Percentiles rank a stretch among this genome's conserved stretches.
These are phyloP conservation scores for Rhinocladiella similis DNA, from an alignment of 2,329 filamentous ascomycete species.

Conservation along the genomic window DNA sequence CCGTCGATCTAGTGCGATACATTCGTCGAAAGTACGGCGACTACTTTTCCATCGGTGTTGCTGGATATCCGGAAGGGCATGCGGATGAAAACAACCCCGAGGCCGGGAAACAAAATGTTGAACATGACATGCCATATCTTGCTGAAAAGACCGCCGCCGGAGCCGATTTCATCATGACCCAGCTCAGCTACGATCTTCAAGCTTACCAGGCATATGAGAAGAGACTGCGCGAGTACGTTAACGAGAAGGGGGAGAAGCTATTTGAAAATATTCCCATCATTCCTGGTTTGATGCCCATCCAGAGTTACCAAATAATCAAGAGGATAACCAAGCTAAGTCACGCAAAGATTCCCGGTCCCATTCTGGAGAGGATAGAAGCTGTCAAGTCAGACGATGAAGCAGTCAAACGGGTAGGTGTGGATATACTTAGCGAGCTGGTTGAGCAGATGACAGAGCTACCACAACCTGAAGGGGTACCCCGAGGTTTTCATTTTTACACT, in stretches of 20 bases:
- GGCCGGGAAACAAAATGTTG: slow-evolving; percentile 57
- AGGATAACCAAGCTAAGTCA: slow-evolving; percentile 93
- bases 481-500: slow-evolving; percentile 96
- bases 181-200: slow-evolving; percentile 89
- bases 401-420: slow-evolving; percentile 50
- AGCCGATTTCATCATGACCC: slow-evolving; percentile 97
- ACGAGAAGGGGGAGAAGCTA: slow-evolving; percentile 54
- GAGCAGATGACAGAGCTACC: slow-evolving; percentile 71
- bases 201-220: slow-evolving; percentile 81
- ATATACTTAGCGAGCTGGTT: slow-evolving; percentile 79
- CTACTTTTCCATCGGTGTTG: slow-evolving; percentile 95
- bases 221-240: slow-evolving; percentile 74
- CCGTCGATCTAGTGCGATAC: slow-evolving; percentile 84
- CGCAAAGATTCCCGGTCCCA: slow-evolving; percentile 71
- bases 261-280: slow-evolving; percentile 90
- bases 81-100: slow-evolving; percentile 88
- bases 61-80: slow-evolving; percentile 93
- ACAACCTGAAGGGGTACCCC: slow-evolving; percentile 51
- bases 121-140: slow-evolving; percentile 76
- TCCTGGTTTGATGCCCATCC: slow-evolving; percentile 94
- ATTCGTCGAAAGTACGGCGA: slow-evolving; percentile 83
- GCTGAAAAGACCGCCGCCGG: slow-evolving; percentile 89
- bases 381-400: slow-evolving; percentile 49
- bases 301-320: slow-evolving; percentile 94
- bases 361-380: slow-evolving; percentile 63